A percentile compares a stretch with the other conserved stretches of the same genome.
These are phyloP conservation scores for Pyricularia grisea DNA, from an alignment of 2,329 filamentous ascomycete genomes.

Conservation along the genomic window DNA sequence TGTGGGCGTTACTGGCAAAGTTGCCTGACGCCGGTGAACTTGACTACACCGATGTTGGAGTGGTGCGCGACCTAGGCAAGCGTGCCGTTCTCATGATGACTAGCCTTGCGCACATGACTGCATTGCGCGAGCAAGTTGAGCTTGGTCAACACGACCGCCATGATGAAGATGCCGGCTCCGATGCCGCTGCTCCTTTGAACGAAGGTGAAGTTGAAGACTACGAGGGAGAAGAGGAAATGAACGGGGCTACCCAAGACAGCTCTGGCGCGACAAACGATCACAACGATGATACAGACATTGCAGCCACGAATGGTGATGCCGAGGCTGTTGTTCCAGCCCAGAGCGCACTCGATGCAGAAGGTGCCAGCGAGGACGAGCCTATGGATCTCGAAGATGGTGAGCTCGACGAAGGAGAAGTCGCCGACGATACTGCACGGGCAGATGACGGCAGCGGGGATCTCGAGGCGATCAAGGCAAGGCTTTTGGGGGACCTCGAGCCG, in stretches of 20 bases:
- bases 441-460: conserved; percentile 22
- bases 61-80: conserved; percentile 71
- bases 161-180: conserved; percentile 29
- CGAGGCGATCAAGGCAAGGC: conserved; percentile 35
- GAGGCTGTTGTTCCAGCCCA: neutral
- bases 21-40: conserved; percentile 68
- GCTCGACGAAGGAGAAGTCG: conserved; percentile 27
- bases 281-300: neutral
- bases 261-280: conserved; percentile 8
- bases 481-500: conserved; percentile 32
- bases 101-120: conserved; percentile 43
- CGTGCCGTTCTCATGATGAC: conserved; percentile 55
- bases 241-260: conserved; percentile 9
- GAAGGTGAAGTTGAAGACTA: conserved; percentile 17
- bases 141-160: conserved; percentile 19
- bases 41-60: conserved; percentile 64
- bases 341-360: conserved; percentile 12
- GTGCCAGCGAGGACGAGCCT: conserved; percentile 13
- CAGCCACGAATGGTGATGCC: neutral
- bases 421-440: conserved; percentile 10
- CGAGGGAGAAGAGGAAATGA: neutral
- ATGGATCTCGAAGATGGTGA: conserved; percentile 13
- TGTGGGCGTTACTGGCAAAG: conserved; percentile 73
- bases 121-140: conserved; percentile 31
- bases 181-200: conserved; percentile 29